phyloP scores from a whole-genome alignment of 306 rosid genomes.

The Fagus crenata region DNA sequence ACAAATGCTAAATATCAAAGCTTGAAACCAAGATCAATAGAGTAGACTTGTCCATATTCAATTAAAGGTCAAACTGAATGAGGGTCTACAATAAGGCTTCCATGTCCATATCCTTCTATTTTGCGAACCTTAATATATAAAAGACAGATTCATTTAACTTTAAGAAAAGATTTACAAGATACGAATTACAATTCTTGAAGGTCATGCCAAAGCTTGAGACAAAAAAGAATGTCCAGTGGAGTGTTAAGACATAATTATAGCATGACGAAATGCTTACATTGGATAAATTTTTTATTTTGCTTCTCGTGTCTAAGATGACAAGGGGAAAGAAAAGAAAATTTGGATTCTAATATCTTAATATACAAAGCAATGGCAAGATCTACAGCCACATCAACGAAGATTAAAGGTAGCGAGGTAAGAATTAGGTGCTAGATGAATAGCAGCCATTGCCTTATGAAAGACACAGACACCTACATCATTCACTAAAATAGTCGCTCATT shows the following conservation, averaged over 20 bases:
- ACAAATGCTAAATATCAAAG: neutral
- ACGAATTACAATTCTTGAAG: neutral
- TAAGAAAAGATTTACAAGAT: neutral
- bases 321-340: neutral
- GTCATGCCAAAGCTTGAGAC: constrained; percentile 12
- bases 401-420: too few relatives aligned
- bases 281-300: neutral
- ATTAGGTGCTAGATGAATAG: neutral
- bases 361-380: too few relatives aligned
- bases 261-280: neutral
- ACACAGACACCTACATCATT: neutral
- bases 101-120: neutral
- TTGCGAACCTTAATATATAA: neutral
- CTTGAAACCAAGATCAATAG: neutral
- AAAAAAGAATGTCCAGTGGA: neutral
- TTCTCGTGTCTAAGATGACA: neutral
- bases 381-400: too few relatives aligned
- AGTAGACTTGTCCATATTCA: neutral
- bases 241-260: constrained; percentile 4
- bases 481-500: neutral
- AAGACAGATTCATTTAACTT: neutral
- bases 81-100: neutral
- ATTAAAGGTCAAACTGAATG: neutral
- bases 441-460: neutral
- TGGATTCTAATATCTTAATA: too few relatives aligned